Evolutionary conservation across 306 rosid species (phyloP).

Genomic region (Myrica gale): DNA sequence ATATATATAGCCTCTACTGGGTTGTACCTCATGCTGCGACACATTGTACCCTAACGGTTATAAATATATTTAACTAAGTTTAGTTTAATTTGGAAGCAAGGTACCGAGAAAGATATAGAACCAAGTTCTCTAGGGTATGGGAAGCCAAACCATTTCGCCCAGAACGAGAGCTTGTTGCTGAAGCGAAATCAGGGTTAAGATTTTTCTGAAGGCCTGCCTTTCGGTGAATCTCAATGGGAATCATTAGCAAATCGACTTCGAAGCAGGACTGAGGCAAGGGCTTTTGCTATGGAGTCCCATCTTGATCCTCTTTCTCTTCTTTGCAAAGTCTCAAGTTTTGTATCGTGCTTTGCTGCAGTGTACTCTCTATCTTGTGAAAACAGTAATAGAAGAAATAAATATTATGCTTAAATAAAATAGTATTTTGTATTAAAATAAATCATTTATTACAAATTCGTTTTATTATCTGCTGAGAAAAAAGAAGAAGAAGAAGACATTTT

Average conservation of each 20-base stretch:
- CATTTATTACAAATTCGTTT: too few relatives aligned
- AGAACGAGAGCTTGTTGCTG: not conserved
- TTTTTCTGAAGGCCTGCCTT: not conserved
- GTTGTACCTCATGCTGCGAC: not conserved
- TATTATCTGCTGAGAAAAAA: too few relatives aligned
- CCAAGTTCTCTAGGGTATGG: not conserved
- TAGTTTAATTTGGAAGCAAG: not conserved
- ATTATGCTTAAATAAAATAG: too few relatives aligned
- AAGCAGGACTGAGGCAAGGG: not conserved
- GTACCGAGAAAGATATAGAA: not conserved
- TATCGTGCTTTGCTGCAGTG: constrained; percentile 42
- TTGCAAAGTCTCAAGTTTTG: not conserved
- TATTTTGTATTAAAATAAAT: too few relatives aligned
- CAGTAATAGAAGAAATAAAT: too few relatives aligned
- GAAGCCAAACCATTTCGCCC: constrained; percentile 12
- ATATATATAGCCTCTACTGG: too few relatives aligned
- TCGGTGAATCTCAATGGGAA: constrained; percentile 3
- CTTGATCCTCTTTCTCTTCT: not conserved
- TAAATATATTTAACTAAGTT: not conserved
- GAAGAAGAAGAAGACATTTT: too few relatives aligned
- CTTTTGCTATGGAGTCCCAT: not conserved
- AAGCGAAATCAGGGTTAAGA: not conserved
- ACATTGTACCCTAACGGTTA: not conserved
- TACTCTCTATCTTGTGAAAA: not conserved
- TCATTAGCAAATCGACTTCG: not conserved